Evolutionary conservation across 2,329 filamentous ascomycete species (phyloP).

Genomic region (Grosmannia huntii): DNA sequence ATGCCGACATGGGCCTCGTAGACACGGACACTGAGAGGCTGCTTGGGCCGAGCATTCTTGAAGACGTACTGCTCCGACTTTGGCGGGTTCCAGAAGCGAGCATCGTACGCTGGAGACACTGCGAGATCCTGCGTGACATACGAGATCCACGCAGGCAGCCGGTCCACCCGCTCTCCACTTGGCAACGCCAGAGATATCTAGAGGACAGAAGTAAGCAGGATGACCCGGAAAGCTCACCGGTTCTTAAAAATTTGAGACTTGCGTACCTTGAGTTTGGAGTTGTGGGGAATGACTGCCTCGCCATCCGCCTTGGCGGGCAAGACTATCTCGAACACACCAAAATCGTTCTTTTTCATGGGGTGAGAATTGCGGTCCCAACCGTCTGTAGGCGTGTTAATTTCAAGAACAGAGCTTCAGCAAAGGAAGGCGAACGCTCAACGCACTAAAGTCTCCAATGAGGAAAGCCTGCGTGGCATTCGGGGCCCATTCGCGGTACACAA

Average conservation of each 20-base stretch:
- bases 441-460: constrained; percentile 91
- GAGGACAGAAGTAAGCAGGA: neutral
- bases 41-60: constrained; percentile 70
- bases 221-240: neutral
- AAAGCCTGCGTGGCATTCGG: constrained; percentile 76
- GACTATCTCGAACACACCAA: constrained; percentile 75
- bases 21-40: constrained; percentile 75
- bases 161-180: constrained; percentile 68
- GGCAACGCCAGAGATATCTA: constrained; percentile 77
- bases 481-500: constrained; percentile 91
- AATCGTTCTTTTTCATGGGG: constrained; percentile 75
- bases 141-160: constrained; percentile 92
- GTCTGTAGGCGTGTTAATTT: constrained; percentile 35
- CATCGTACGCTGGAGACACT: constrained; percentile 87
- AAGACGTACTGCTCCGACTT: constrained; percentile 63
- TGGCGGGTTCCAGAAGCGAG: constrained; percentile 93
- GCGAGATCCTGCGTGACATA: constrained; percentile 87
- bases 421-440: constrained; percentile 16
- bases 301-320: constrained; percentile 59
- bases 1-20: constrained; percentile 99
- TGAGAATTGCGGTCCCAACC: constrained; percentile 75
- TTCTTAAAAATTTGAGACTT: too few relatives aligned
- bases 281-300: constrained; percentile 70
- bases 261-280: constrained; percentile 85
- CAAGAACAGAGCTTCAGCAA: neutral